Evolutionary conservation across 2,329 filamentous ascomycete species (phyloP), one percentile per base, ranked within the genome.

Genomic region (Stagonosporopsis vannaccii): DNA sequence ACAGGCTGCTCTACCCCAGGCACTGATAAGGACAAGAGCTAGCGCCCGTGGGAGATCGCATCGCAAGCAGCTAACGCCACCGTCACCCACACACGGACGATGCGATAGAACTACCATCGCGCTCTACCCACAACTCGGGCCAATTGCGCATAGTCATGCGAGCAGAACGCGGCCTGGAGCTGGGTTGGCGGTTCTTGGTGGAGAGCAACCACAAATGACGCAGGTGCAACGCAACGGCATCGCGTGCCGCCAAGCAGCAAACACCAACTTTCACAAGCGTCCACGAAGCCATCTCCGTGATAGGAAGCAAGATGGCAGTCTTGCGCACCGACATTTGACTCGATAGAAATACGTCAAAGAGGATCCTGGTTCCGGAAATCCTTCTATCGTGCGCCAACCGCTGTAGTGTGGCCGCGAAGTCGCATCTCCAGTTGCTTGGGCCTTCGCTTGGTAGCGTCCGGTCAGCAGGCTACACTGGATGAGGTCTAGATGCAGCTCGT

Each of bases 291-390:
- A 58, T 59, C 54, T 62, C 56, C 51, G 50, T 49, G 60, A 62
- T 59, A 62, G 53, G 62, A 53, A 43, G 39, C 26, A 39, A 26
- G 9, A 43, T n/a, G 15, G 17, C 30, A 51, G 23, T 47, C 19
- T 17, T 46, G 36, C 30, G 30, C 37, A 50, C 55, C 36, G 23
- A 44, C 28, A 40, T 37, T 62, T 72, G 68, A 71, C 70, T 71
- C 64, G 68, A 72, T 72, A 60, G 58, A 60, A 71, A 67, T 57
- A 63, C 61, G 68, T 72, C 65, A 72, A 56, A 42, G 30, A 25
- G 28, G 12, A 44, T 32, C 33, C 53, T 33, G 43, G 47, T 35
- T 25, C 53, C 51, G 54, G 50, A 59, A 57, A 56, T 52, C 56
- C 53, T 60, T 61, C 57, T 71, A 71, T 70, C 68, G 9, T 39